Evolutionary conservation across 352 stramenopile species (phyloP).

Genomic region (Pythium myriotylum): DNA sequence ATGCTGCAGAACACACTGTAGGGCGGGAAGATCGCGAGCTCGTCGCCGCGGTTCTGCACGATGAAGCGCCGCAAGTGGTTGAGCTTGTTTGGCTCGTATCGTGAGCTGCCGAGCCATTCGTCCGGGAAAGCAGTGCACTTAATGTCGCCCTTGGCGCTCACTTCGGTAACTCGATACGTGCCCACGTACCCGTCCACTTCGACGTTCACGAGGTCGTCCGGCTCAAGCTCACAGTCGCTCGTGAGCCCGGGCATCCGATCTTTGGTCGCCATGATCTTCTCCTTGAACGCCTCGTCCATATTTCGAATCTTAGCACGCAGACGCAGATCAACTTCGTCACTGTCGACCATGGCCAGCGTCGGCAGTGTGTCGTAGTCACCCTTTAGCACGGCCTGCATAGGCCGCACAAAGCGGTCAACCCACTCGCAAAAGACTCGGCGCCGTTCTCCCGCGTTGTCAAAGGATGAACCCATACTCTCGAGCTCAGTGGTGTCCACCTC

Average conservation of each 20-base stretch:
- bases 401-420: slow-evolving; percentile 33
- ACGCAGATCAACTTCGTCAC: slow-evolving; percentile 19
- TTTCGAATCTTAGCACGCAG: slow-evolving; percentile 38
- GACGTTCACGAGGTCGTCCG: slow-evolving; percentile 13
- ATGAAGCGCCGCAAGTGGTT: slow-evolving; percentile 23
- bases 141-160: slow-evolving; percentile 5
- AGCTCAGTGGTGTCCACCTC: slow-evolving; percentile 26
- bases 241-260: neutral
- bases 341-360: neutral
- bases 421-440: slow-evolving; percentile 41
- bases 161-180: slow-evolving; percentile 3
- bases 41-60: slow-evolving; percentile 25
- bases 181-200: neutral
- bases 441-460: slow-evolving; percentile 17
- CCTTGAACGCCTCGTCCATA: slow-evolving; percentile 35
- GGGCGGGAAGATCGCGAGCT: slow-evolving; percentile 27
- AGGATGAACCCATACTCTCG: slow-evolving; percentile 25
- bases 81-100: slow-evolving; percentile 13
- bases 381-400: slow-evolving; percentile 38
- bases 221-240: neutral
- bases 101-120: slow-evolving; percentile 5
- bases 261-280: slow-evolving; percentile 6
- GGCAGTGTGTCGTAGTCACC: slow-evolving; percentile 37
- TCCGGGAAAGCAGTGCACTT: slow-evolving; percentile 1
- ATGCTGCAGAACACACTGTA: slow-evolving; percentile 42